phyloP scores from a whole-genome alignment of 106 monocot genomes.

The Xerophyta viscosa region DNA sequence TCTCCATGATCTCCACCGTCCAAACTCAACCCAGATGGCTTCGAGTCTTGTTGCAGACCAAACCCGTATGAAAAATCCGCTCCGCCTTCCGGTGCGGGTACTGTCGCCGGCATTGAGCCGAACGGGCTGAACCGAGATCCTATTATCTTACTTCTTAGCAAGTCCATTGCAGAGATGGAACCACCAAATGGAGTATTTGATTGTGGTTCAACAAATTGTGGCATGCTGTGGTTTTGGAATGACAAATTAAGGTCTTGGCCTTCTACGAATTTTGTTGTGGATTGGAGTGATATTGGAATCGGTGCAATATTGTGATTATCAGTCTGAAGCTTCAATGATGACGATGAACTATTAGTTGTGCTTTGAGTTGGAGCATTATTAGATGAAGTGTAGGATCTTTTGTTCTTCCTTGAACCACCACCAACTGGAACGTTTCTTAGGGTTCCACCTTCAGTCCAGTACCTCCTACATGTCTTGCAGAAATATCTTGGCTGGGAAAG shows the following conservation, averaged over 20 bases:
- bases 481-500: slow-evolving; percentile 1
- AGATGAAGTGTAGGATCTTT: background rate
- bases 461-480: slow-evolving; percentile 8
- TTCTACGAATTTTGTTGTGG: background rate
- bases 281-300: background rate
- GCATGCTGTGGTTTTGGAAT: slow-evolving; percentile 6
- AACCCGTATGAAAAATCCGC: background rate
- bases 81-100: background rate
- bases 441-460: slow-evolving; percentile 30
- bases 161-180: slow-evolving; percentile 16
- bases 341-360: background rate
- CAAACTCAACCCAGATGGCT: background rate
- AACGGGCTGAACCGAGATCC: too few relatives aligned
- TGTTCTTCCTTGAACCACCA: slow-evolving; percentile 5
- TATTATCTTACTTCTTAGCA: slow-evolving; percentile 15
- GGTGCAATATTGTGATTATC: background rate
- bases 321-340: background rate
- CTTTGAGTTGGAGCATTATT: background rate
- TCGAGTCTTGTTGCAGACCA: slow-evolving; percentile 15
- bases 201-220: background rate
- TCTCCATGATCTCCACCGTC: background rate
- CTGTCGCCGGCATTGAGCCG: slow-evolving; percentile 1
- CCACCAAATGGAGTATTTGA: background rate
- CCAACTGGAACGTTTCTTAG: slow-evolving; percentile 28
- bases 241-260: slow-evolving; percentile 6